These are phyloP conservation scores for Kregervanrija pseudodelftensis DNA, from an alignment of 805 yeast genomes.

Conservation along the genomic window DNA sequence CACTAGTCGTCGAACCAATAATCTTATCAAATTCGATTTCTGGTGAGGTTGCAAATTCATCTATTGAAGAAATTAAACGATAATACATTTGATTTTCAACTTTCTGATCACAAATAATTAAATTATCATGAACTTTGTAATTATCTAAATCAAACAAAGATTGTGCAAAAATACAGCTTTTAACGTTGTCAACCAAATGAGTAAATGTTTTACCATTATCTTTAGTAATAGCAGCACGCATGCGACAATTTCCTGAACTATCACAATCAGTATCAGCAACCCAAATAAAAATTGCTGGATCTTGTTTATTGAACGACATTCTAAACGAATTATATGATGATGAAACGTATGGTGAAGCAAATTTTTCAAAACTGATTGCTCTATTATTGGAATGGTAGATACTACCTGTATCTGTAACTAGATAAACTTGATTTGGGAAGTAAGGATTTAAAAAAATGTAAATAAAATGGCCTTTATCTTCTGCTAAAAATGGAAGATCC, in stretches of 20 bases:
- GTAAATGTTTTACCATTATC: conserved; percentile 64
- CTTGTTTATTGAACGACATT: conserved; percentile 55
- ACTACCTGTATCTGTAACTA: conserved; percentile 40
- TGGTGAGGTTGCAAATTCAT: conserved; percentile 39
- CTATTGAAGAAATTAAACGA: conserved; percentile 38
- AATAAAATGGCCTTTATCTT: conserved; percentile 33
- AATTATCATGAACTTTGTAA: conserved; percentile 32
- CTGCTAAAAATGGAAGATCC: conserved; percentile 24
- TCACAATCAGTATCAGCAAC: conserved; percentile 58
- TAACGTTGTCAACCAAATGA: conserved; percentile 44
- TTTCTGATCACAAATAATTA: conserved; percentile 58
- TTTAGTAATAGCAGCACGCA: conserved; percentile 52
- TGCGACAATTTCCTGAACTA: conserved; percentile 39
- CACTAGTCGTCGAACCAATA: conserved; percentile 68
- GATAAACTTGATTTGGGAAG: conserved; percentile 47
- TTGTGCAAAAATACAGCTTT: conserved; percentile 63
- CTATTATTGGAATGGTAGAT: conserved; percentile 62
- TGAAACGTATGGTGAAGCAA: conserved; percentile 39
- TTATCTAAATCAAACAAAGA: conserved; percentile 33
- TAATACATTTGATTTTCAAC: conserved; percentile 16
- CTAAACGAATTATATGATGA: conserved; percentile 32
- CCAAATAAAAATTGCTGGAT: conserved; percentile 57
- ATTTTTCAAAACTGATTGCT: conserved; percentile 45
- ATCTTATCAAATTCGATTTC: conserved; percentile 45
- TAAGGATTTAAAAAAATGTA: conserved; percentile 59